These are phyloP conservation scores for Sanghuangporus baumii DNA, from an alignment of 1,284 basidiomycete species.

Conservation along the genomic window DNA sequence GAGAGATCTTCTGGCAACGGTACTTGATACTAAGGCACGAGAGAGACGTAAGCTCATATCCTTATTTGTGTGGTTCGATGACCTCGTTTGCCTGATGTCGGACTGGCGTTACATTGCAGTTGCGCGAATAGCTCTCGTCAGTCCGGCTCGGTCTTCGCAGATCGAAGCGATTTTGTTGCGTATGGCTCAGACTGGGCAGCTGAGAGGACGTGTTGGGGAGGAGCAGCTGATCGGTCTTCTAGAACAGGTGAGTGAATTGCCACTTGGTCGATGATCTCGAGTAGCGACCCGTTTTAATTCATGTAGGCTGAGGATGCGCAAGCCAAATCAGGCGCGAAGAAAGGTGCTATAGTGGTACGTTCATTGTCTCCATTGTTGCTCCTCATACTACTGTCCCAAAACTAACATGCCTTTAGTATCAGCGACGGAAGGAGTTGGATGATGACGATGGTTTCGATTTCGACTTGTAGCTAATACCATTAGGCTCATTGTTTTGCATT, in stretches of 20 bases:
- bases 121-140: slow-evolving; percentile 89
- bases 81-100: neutral
- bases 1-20: slow-evolving; percentile 78
- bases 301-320: slow-evolving; percentile 26
- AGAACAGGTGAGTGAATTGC: slow-evolving; percentile 66
- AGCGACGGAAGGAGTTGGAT: slow-evolving; percentile 27
- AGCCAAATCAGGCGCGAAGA: slow-evolving; percentile 22
- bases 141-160: slow-evolving; percentile 80
- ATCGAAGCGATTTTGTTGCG: slow-evolving; percentile 83
- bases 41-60: slow-evolving; percentile 73
- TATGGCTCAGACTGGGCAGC: slow-evolving; percentile 92
- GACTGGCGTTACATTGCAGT: slow-evolving; percentile 39
- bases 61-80: neutral
- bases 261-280: no score
- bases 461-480: slow-evolving; percentile 6
- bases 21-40: slow-evolving; percentile 82
- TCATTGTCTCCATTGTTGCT: neutral
- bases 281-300: neutral
- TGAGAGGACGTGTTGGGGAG: slow-evolving; percentile 82
- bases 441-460: slow-evolving; percentile 32
- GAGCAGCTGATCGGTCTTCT: slow-evolving; percentile 86
- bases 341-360: slow-evolving; percentile 27
- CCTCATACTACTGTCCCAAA: neutral
- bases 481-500: neutral
- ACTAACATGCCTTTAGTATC: slow-evolving; percentile 24